These are phyloP conservation scores for Boechera stricta DNA, from an alignment of 345 rosid genomes.

Conservation along the genomic window DNA sequence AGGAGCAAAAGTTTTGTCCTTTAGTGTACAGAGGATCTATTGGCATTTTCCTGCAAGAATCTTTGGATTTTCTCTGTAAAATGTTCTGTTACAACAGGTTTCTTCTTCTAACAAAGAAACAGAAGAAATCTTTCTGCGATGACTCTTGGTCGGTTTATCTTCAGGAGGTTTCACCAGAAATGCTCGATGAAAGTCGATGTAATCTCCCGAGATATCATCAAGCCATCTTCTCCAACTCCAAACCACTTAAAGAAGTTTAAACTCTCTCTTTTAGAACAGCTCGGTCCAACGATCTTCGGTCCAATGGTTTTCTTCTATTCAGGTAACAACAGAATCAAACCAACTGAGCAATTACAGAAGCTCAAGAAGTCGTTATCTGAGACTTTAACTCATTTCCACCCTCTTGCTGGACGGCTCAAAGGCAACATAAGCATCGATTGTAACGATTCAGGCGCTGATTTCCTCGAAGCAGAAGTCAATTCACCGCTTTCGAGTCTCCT, in stretches of 20 bases:
- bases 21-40: constrained; percentile 32
- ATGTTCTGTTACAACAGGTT: constrained; percentile 7
- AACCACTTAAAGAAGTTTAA: constrained; percentile 35
- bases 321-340: constrained; percentile 12
- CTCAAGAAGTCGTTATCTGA: constrained; percentile 53
- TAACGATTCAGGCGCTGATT: constrained; percentile 47
- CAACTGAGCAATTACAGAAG: constrained; percentile 26
- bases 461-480: constrained; percentile 45
- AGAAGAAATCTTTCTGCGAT: constrained; percentile 14
- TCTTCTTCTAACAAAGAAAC: constrained; percentile 20
- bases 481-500: constrained; percentile 42
- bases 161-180: constrained; percentile 36
- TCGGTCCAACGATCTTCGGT: constrained; percentile 47
- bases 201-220: constrained; percentile 48
- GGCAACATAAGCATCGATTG: constrained; percentile 43
- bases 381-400: constrained; percentile 56
- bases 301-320: constrained; percentile 49
- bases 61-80: constrained; percentile 31
- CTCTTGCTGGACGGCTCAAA: constrained; percentile 45
- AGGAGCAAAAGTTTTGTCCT: constrained; percentile 7
- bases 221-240: constrained; percentile 57
- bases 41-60: constrained; percentile 40
- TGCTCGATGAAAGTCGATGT: constrained; percentile 40
- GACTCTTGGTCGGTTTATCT: constrained; percentile 28
- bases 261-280: constrained; percentile 52